Evolutionary conservation across 2,329 filamentous ascomycete species (phyloP).

Genomic region (Ophiosphaerella korrae): DNA sequence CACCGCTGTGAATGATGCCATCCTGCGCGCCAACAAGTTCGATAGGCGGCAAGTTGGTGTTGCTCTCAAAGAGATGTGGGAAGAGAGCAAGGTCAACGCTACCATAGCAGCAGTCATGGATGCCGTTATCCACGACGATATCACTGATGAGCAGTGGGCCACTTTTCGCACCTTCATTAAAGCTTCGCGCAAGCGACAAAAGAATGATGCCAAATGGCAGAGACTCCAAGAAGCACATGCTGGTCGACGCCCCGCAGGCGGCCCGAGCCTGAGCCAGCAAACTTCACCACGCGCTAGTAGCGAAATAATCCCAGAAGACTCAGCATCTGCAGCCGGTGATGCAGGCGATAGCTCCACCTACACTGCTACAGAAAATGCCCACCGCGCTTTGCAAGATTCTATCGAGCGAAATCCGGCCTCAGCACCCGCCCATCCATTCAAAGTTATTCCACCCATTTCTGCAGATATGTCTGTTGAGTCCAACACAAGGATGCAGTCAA

Average conservation of each 20-base stretch:
- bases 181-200: constrained; percentile 39
- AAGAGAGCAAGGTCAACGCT: constrained; percentile 46
- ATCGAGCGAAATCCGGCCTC: constrained; percentile 13
- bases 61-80: constrained; percentile 52
- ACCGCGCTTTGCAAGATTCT: constrained; percentile 20
- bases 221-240: constrained; percentile 20
- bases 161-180: constrained; percentile 53
- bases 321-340: constrained; percentile 26
- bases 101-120: constrained; percentile 49
- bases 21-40: constrained; percentile 46
- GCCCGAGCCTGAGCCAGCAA: constrained; percentile 26
- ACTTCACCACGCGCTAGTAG: constrained; percentile 31
- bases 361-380: constrained; percentile 24
- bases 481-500: constrained; percentile 33
- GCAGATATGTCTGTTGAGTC: constrained; percentile 30
- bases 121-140: constrained; percentile 49
- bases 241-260: constrained; percentile 37
- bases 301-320: constrained; percentile 32
- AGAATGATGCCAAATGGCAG: constrained; percentile 30
- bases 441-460: constrained; percentile 34
- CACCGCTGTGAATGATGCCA: constrained; percentile 50
- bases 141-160: constrained; percentile 46
- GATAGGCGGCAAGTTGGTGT: constrained; percentile 33
- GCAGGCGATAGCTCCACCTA: constrained; percentile 14
- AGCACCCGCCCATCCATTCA: constrained; percentile 31